These are phyloP conservation scores for Penicillium angulare DNA, from an alignment of 495 filamentous ascomycete genomes.

Conservation along the genomic window DNA sequence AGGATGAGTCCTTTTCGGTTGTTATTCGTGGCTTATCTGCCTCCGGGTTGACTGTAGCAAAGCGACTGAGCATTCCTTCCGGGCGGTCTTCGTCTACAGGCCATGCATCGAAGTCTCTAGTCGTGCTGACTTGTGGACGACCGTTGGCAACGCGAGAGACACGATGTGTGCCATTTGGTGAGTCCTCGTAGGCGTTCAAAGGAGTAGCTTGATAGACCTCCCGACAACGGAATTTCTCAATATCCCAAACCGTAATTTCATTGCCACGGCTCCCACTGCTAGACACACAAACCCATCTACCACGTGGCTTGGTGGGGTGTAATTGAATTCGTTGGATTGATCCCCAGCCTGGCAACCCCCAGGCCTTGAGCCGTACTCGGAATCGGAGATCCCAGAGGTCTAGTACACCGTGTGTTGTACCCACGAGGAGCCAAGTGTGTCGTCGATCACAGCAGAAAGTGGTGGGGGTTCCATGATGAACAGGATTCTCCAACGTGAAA, in stretches of 20 bases:
- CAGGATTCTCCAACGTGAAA: constrained; percentile 81
- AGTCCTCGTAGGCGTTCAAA: constrained; percentile 11
- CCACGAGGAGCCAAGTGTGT: constrained; percentile 85
- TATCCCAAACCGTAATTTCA: constrained; percentile 93
- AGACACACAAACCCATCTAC: constrained; percentile 79
- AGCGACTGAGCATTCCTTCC: constrained; percentile 85
- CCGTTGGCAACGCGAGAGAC: constrained; percentile 39
- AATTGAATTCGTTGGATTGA: constrained; percentile 77
- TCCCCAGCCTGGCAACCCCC: constrained; percentile 80
- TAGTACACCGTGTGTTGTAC: constrained; percentile 89
- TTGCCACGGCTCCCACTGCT: constrained; percentile 82
- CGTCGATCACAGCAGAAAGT: constrained; percentile 86
- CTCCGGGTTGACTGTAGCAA: constrained; percentile 59
- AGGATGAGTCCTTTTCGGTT: constrained; percentile 28
- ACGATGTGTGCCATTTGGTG: constrained; percentile 18
- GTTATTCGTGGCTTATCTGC: constrained; percentile 46
- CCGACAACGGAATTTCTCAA: constrained; percentile 84
- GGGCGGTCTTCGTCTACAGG: constrained; percentile 86
- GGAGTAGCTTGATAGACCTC: constrained; percentile 76
- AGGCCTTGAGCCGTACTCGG: constrained; percentile 78
- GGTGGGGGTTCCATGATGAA: constrained; percentile 90
- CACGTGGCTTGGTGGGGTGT: constrained; percentile 73
- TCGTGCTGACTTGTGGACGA: constrained; percentile 43
- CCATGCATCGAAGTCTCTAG: constrained; percentile 78
- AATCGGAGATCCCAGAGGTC: constrained; percentile 97